A percentile compares a stretch with the other conserved stretches of the same genome.
These are phyloP conservation scores for Penicillium sp. DNA, from an alignment of 2,329 filamentous ascomycete species.

Conservation along the genomic window DNA sequence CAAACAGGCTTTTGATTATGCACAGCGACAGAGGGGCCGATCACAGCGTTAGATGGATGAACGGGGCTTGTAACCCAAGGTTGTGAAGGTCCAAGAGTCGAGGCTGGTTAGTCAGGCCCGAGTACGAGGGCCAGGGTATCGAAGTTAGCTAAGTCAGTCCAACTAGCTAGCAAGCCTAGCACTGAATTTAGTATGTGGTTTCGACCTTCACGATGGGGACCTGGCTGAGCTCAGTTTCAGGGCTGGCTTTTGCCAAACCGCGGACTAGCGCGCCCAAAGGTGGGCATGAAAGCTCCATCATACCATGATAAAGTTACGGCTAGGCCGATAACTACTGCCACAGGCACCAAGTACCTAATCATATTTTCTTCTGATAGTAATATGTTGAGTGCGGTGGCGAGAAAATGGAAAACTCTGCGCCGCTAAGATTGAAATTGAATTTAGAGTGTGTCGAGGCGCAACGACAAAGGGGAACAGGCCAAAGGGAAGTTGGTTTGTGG, in stretches of 20 bases:
- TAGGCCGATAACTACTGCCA: constrained; percentile 4
- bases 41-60: constrained; percentile 4
- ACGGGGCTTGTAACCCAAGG: background rate
- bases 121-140: background rate
- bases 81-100: constrained; percentile 3
- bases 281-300: background rate
- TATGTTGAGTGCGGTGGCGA: constrained; percentile 23
- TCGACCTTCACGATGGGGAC: constrained; percentile 11
- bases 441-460: constrained; percentile 8
- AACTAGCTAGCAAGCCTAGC: constrained; percentile 1
- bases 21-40: constrained; percentile 1
- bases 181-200: constrained; percentile 2
- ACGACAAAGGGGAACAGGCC: constrained; percentile 2
- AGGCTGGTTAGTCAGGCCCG: background rate
- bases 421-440: constrained; percentile 20
- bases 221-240: constrained; percentile 3
- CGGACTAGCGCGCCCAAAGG: constrained; percentile 12
- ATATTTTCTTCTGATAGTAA: constrained; percentile 2
- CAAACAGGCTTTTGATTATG: constrained; percentile 4
- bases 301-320: constrained; percentile 1
- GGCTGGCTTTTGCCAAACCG: constrained; percentile 13
- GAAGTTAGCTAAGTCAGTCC: background rate
- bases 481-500: constrained; percentile 15
- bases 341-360: background rate
- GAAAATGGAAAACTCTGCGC: constrained; percentile 26